These are phyloP conservation scores for Rhodotorula taiwanensis DNA, from an alignment of 768 basidiomycete genomes.

Conservation along the genomic window DNA sequence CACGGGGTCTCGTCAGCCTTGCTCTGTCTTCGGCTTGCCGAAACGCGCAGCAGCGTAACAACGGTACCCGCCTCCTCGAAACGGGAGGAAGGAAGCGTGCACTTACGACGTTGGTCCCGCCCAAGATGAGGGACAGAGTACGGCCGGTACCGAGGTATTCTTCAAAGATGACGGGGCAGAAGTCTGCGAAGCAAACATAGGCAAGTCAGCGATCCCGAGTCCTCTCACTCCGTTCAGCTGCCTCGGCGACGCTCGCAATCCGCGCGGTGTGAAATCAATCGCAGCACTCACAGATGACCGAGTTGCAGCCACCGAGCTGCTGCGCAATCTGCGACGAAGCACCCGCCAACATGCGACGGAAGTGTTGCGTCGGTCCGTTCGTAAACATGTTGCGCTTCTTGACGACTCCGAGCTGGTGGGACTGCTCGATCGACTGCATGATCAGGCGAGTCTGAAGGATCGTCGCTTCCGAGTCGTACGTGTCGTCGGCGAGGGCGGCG, in stretches of 20 bases:
- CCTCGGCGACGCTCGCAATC: conserved; percentile 41
- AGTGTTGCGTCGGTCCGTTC: conserved; percentile 51
- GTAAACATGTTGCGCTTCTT: conserved; percentile 37
- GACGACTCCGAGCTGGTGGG: conserved; percentile 5
- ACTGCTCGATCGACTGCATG: conserved; percentile 32
- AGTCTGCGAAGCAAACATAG: conserved; percentile 50
- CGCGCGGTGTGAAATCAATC: neutral
- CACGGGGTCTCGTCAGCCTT: no score
- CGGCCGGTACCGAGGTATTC: conserved; percentile 45
- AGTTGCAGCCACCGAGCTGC: conserved; percentile 62
- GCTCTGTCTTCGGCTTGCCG: no score
- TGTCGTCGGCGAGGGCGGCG: conserved; percentile 23
- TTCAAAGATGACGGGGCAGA: conserved; percentile 49
- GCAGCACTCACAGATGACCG: conserved; percentile 42
- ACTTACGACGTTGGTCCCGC: conserved; percentile 46
- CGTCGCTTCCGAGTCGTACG: conserved; percentile 20
- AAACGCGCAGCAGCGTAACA: no score
- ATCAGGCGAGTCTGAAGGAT: conserved; percentile 32
- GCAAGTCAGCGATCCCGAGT: no score
- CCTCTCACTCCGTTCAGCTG: neutral
- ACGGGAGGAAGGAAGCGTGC: no score
- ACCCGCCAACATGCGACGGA: conserved; percentile 55
- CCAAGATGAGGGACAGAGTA: conserved; percentile 46
- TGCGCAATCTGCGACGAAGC: conserved; percentile 61
- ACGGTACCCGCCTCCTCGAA: neutral